Conservation (phyloP, 1,139 yeast species). For the Zygosaccharomyces sapae region DNA sequence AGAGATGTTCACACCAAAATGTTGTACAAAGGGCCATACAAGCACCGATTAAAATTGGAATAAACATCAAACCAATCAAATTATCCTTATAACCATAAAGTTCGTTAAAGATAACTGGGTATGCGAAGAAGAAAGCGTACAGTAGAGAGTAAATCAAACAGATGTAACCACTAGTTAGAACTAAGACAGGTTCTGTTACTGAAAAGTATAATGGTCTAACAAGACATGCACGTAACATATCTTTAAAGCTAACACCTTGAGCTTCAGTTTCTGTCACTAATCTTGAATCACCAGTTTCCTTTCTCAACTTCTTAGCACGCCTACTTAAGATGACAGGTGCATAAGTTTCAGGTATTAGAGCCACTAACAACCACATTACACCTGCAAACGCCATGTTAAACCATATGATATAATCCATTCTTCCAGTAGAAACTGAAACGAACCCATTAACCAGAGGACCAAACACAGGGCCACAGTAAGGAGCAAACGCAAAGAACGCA, state of each 20-base stretch:
- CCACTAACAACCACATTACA: constrained; percentile 62
- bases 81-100: constrained; percentile 66
- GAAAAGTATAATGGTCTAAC: constrained; percentile 71
- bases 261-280: constrained; percentile 93
- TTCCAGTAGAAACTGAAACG: constrained; percentile 61
- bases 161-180: constrained; percentile 75
- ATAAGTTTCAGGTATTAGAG: constrained; percentile 77
- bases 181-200: constrained; percentile 77
- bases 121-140: constrained; percentile 89
- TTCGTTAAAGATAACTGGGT: constrained; percentile 67
- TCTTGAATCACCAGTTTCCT: constrained; percentile 72
- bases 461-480: constrained; percentile 86
- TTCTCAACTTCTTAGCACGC: constrained; percentile 65
- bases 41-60: constrained; percentile 87
- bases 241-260: constrained; percentile 58
- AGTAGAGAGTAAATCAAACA: constrained; percentile 80
- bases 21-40: constrained; percentile 67
- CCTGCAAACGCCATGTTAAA: constrained; percentile 91
- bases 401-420: constrained; percentile 76
- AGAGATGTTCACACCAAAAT: constrained; percentile 61
- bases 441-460: constrained; percentile 88
- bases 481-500: constrained; percentile 87
- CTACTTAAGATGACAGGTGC: constrained; percentile 79
- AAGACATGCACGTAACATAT: constrained; percentile 62
- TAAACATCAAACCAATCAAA: constrained; percentile 73